Percentiles rank a stretch among this genome's conserved stretches.
phyloP scores from a whole-genome alignment of 371 early-diverging fungal genomes.

The Quaeritorhiza haematococci region DNA sequence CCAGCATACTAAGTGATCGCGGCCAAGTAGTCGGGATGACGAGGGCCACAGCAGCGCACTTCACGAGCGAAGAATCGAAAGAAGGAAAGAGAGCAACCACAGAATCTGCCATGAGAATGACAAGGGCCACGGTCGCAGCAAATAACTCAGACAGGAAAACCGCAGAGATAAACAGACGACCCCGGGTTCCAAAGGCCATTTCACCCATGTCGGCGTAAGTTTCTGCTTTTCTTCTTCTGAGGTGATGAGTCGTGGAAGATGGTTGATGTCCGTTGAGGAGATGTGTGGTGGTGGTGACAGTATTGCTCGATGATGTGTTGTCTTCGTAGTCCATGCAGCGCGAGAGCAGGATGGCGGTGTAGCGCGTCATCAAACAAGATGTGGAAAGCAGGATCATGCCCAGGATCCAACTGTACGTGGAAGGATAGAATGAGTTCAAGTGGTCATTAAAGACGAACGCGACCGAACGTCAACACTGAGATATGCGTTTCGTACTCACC shows the following conservation, averaged over 20 bases:
- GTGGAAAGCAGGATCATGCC: too few relatives aligned
- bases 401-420: too few relatives aligned
- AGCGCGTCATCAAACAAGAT: not conserved
- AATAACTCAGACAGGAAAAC: conserved; percentile 63
- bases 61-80: conserved; percentile 27
- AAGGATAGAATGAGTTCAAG: too few relatives aligned
- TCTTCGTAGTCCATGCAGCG: not conserved
- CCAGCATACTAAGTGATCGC: conserved; percentile 17
- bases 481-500: too few relatives aligned
- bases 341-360: not conserved
- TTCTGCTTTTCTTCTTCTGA: not conserved
- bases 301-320: conserved; percentile 6
- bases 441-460: too few relatives aligned
- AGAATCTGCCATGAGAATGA: conserved; percentile 51
- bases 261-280: not conserved
- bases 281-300: conserved; percentile 4
- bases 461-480: too few relatives aligned
- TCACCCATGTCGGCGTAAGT: conserved; percentile 66
- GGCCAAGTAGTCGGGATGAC: conserved; percentile 31
- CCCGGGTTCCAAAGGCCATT: conserved; percentile 59
- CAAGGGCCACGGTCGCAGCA: conserved; percentile 52
- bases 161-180: conserved; percentile 33
- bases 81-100: conserved; percentile 38
- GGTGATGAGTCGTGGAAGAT: not conserved
- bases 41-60: conserved; percentile 15